These are phyloP conservation scores for Exophiala sp. DNA, from an alignment of 2,329 filamentous ascomycete species.

Conservation along the genomic window DNA sequence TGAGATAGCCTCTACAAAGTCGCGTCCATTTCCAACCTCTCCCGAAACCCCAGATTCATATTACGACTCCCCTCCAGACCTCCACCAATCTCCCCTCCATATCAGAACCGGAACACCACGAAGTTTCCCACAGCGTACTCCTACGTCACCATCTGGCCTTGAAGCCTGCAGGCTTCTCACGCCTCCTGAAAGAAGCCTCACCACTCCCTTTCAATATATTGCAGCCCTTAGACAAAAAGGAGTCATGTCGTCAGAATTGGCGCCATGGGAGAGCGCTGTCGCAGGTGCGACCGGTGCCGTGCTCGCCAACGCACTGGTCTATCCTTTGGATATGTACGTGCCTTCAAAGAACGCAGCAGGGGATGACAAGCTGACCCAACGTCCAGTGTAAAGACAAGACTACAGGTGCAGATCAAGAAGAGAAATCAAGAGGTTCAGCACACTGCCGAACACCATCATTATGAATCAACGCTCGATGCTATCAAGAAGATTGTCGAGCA, in stretches of 20 bases:
- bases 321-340: conserved; percentile 90
- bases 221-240: not conserved
- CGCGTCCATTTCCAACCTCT: not conserved
- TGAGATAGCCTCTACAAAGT: not conserved
- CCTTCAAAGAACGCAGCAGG: not conserved
- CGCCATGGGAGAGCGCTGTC: conserved; percentile 89
- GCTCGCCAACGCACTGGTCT: conserved; percentile 90
- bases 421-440: conserved; percentile 47
- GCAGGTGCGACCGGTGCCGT: conserved; percentile 91
- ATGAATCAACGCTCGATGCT: conserved; percentile 83
- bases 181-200: too few species aligned
- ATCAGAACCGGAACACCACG: too few species aligned
- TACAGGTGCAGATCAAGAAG: conserved; percentile 87
- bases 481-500: conserved; percentile 76
- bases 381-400: conserved; percentile 82
- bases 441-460: conserved; percentile 62
- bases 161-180: too few species aligned
- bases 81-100: too few species aligned
- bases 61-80: not conserved
- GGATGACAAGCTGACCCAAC: conserved; percentile 4
- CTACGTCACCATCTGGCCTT: too few species aligned
- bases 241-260: conserved; percentile 61
- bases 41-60: not conserved
- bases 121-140: too few species aligned
- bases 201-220: not conserved